Conservation (phyloP, 1,284 basidiomycete species). For the Irpex lacteus region DNA sequence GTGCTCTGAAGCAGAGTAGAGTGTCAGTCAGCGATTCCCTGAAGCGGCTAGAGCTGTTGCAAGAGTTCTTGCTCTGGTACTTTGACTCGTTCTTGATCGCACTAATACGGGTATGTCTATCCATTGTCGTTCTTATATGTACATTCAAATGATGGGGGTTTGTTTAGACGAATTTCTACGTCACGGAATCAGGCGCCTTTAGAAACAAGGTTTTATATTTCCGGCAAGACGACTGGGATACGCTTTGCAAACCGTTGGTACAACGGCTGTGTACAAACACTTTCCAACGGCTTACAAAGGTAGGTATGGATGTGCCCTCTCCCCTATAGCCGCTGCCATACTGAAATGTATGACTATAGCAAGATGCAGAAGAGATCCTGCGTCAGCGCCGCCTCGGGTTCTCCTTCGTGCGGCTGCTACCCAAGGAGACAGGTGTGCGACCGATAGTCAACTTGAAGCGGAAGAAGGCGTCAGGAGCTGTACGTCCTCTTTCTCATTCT, state of each 20-base stretch:
- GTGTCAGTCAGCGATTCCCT: constrained; percentile 65
- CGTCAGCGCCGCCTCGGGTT: constrained; percentile 73
- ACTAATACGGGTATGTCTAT: constrained; percentile 63
- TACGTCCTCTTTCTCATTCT: background rate
- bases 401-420: constrained; percentile 86
- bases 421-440: constrained; percentile 92
- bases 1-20: constrained; percentile 38
- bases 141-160: background rate
- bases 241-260: constrained; percentile 78
- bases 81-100: constrained; percentile 85
- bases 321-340: background rate
- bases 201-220: constrained; percentile 91
- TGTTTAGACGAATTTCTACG: constrained; percentile 85
- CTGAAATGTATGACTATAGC: constrained; percentile 33
- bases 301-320: constrained; percentile 39
- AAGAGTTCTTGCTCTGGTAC: constrained; percentile 91
- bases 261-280: constrained; percentile 66
- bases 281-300: constrained; percentile 61
- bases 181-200: constrained; percentile 89
- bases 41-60: constrained; percentile 75
- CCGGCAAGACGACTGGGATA: constrained; percentile 92
- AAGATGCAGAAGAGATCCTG: constrained; percentile 62
- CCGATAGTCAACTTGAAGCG: constrained; percentile 92
- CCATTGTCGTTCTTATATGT: background rate
- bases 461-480: constrained; percentile 35